phyloP scores from a whole-genome alignment of 2,329 filamentous ascomycete species.

The Colletotrichum musicola region DNA sequence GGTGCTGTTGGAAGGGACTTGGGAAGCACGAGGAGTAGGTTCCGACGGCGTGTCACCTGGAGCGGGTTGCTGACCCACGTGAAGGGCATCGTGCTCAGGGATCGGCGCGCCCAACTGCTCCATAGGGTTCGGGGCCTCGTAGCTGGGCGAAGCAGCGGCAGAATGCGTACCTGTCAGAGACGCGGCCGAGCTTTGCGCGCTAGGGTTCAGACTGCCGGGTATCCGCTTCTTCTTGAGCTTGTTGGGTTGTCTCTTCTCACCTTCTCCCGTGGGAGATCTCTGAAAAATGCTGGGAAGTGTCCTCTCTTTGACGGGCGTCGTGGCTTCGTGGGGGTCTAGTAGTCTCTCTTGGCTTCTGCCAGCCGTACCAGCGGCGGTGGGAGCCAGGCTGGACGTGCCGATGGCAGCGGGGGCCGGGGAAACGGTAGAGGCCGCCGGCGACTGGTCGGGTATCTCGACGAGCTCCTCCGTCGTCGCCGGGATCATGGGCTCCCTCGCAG shows the following conservation, averaged over 20 bases:
- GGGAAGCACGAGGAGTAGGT: constrained; percentile 60
- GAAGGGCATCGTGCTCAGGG: constrained; percentile 37
- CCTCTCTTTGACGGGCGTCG: constrained; percentile 74
- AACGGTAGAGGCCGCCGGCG: constrained; percentile 42
- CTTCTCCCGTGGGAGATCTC: constrained; percentile 71
- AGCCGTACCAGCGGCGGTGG: constrained; percentile 47
- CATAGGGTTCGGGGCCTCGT: constrained; percentile 61
- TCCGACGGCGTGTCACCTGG: constrained; percentile 52
- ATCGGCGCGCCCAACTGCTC: constrained; percentile 49
- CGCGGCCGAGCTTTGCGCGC: constrained; percentile 89
- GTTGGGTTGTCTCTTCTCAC: constrained; percentile 81
- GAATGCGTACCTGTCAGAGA: constrained; percentile 70
- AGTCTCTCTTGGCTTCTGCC: constrained; percentile 64
- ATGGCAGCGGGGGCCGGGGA: constrained; percentile 45
- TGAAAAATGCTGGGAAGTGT: constrained; percentile 79
- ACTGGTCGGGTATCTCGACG: constrained; percentile 25
- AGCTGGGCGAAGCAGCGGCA: constrained; percentile 58
- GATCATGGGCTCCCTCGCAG: constrained; percentile 54
- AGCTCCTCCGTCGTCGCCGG: constrained; percentile 36
- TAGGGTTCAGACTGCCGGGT: constrained; percentile 82
- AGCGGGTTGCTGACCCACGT: constrained; percentile 13
- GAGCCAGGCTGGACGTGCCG: constrained; percentile 44
- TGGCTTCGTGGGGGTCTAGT: constrained; percentile 56
- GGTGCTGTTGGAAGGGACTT: constrained; percentile 56
- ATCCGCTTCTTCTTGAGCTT: constrained; percentile 90